Evolutionary conservation across 2,329 filamentous ascomycete species (phyloP).

Genomic region (Pyrenophora tritici-repentis): DNA sequence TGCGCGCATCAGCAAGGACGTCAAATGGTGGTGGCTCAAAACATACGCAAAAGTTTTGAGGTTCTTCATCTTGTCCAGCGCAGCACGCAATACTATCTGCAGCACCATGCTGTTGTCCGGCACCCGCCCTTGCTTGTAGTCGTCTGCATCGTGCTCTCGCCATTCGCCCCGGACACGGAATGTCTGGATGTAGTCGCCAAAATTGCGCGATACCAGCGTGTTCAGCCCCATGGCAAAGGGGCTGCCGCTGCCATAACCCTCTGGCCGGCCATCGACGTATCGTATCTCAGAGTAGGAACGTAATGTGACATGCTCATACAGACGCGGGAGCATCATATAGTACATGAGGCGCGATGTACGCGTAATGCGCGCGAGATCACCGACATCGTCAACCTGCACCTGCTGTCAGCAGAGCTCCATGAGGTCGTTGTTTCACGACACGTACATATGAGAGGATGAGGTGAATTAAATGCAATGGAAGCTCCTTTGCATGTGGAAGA

Average conservation of each 20-base stretch:
- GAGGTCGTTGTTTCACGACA: constrained; percentile 20
- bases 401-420: constrained; percentile 13
- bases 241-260: constrained; percentile 66
- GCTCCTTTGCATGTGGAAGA: constrained; percentile 40
- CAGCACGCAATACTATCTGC: constrained; percentile 63
- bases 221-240: constrained; percentile 68
- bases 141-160: constrained; percentile 62
- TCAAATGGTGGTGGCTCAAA: not conserved
- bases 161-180: constrained; percentile 61
- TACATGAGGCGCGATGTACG: constrained; percentile 65
- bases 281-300: constrained; percentile 64
- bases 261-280: constrained; percentile 61
- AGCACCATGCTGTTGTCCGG: constrained; percentile 69
- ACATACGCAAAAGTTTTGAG: constrained; percentile 59
- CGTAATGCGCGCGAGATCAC: constrained; percentile 63
- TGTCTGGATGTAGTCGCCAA: constrained; percentile 58
- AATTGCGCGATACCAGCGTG: constrained; percentile 62
- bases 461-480: constrained; percentile 64
- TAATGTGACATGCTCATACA: constrained; percentile 62
- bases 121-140: constrained; percentile 63
- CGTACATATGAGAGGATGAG: constrained; percentile 61
- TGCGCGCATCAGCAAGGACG: constrained; percentile 33
- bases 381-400: constrained; percentile 60
- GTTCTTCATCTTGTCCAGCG: constrained; percentile 62
- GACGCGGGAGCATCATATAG: constrained; percentile 66